Percentiles rank a stretch among this genome's conserved stretches.
phyloP scores from a whole-genome alignment of 257 asterid genomes.

The Solanum etuberosum region DNA sequence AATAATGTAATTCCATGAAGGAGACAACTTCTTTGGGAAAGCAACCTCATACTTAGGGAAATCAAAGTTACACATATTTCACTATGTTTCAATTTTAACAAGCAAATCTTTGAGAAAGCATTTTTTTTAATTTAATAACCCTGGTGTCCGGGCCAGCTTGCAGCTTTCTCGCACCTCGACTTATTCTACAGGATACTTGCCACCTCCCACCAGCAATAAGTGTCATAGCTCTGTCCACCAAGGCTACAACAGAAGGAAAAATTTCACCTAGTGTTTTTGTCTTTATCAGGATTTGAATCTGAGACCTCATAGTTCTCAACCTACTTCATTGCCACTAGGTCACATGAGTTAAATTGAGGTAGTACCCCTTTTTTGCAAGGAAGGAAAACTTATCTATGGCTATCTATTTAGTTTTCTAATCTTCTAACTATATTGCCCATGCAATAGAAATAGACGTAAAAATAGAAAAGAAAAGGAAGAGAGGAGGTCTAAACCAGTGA shows the following conservation, averaged over 20 bases:
- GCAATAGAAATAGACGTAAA: background rate
- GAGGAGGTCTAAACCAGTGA: constrained; percentile 33
- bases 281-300: background rate
- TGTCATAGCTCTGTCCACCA: background rate
- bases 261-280: background rate
- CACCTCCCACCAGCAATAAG: background rate
- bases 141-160: background rate
- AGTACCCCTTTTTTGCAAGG: background rate
- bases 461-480: background rate
- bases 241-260: background rate
- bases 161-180: background rate
- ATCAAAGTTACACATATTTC: background rate
- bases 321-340: background rate
- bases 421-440: background rate
- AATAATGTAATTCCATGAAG: background rate
- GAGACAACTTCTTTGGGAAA: background rate
- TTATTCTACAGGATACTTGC: background rate
- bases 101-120: background rate
- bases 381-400: background rate
- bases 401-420: background rate
- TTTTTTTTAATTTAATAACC: background rate
- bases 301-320: background rate
- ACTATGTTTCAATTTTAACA: background rate
- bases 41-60: background rate
- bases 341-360: background rate